phyloP scores from a whole-genome alignment of 1,284 basidiomycete genomes.

The Leccinum subrobustum region DNA sequence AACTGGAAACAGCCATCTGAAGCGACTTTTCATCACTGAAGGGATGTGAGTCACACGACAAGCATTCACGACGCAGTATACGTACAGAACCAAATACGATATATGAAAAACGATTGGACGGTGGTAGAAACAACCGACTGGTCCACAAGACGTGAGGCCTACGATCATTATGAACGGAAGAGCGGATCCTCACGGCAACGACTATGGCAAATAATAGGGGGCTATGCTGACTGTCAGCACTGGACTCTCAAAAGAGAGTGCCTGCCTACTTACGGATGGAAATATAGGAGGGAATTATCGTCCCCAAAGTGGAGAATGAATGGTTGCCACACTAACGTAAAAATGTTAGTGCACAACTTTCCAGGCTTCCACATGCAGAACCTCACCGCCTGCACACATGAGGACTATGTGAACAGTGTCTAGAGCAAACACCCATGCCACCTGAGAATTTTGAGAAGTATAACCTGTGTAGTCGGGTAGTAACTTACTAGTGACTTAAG shows the following conservation, averaged over 20 bases:
- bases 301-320: conserved; percentile 27
- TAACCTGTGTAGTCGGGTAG: not conserved
- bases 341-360: conserved; percentile 5
- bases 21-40: conserved; percentile 16
- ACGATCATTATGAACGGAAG: conserved; percentile 1
- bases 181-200: conserved; percentile 20
- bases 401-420: conserved; percentile 22
- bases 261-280: conserved; percentile 22
- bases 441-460: conserved; percentile 10
- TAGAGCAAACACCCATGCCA: conserved; percentile 24
- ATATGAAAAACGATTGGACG: conserved; percentile 29
- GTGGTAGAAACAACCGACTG: conserved; percentile 22
- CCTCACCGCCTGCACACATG: conserved; percentile 21
- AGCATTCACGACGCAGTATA: not conserved
- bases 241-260: not conserved
- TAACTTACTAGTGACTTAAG: conserved; percentile 11
- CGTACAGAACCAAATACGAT: conserved; percentile 27
- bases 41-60: not conserved
- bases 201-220: conserved; percentile 24
- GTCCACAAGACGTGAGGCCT: conserved; percentile 13
- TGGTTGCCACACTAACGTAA: conserved; percentile 22
- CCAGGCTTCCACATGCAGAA: not conserved
- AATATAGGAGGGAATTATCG: conserved; percentile 11
- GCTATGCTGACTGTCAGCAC: conserved; percentile 15
- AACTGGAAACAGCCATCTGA: conserved; percentile 20